Percentiles rank a stretch among this genome's conserved stretches.
Evolutionary conservation across 441 rosid species (phyloP).

Genomic region (Melastoma candidum): DNA sequence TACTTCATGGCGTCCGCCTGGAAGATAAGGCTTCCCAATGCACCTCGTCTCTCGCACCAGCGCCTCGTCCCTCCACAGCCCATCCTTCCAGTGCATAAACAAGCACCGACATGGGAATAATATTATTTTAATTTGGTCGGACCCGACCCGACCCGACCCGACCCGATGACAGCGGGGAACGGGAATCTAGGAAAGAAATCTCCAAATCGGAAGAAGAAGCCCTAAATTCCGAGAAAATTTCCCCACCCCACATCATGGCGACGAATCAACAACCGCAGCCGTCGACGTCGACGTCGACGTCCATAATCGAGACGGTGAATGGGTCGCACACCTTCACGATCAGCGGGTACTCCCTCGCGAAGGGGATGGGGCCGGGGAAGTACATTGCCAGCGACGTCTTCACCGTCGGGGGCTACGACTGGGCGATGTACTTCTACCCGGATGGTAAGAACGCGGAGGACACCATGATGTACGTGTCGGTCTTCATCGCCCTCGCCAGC

Average conservation of each 20-base stretch:
- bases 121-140: too few relatives aligned
- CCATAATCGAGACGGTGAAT: slow-evolving; percentile 10
- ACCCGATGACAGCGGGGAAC: too few relatives aligned
- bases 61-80: too few relatives aligned
- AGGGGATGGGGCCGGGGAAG: slow-evolving; percentile 10
- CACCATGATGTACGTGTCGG: slow-evolving; percentile 9
- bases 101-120: too few relatives aligned
- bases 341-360: slow-evolving; percentile 9
- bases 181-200: too few relatives aligned
- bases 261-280: not conserved
- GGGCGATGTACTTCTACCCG: slow-evolving; percentile 11
- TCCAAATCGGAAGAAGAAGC: too few relatives aligned
- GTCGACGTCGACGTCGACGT: slow-evolving; percentile 2
- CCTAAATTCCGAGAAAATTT: too few relatives aligned
- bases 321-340: slow-evolving; percentile 5
- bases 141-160: too few relatives aligned
- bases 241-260: not conserved
- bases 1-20: too few relatives aligned
- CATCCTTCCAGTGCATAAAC: too few relatives aligned
- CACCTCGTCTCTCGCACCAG: too few relatives aligned
- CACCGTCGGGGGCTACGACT: slow-evolving; percentile 11
- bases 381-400: slow-evolving; percentile 10
- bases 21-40: too few relatives aligned
- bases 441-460: slow-evolving; percentile 11
- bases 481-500: slow-evolving; percentile 10